Evolutionary conservation across 129 eudicot genomes (phyloP).

Genomic region (Chrysanthemum lavandulifolium): DNA sequence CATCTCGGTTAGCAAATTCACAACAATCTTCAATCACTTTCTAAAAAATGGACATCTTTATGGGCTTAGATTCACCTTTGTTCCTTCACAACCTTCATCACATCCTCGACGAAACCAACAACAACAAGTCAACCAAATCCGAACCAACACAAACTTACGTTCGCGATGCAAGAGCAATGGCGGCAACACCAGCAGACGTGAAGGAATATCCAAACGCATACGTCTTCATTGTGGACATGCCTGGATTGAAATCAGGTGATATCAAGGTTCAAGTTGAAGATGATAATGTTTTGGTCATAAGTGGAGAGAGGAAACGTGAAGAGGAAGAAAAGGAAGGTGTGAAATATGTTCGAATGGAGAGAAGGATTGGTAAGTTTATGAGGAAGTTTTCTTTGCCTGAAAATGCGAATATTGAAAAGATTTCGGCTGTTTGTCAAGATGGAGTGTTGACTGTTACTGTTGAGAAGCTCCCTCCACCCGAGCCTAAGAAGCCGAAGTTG

Average conservation of each 20-base stretch:
- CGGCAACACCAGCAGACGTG: constrained; percentile 1
- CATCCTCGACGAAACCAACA: no score
- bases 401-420: background rate
- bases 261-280: constrained; percentile 8
- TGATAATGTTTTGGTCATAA: constrained; percentile 4
- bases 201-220: constrained; percentile 3
- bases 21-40: no score
- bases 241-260: constrained; percentile 10
- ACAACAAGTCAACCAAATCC: no score
- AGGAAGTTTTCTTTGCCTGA: background rate
- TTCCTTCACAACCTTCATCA: no score
- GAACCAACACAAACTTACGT: no score
- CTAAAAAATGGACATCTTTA: no score
- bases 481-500: constrained; percentile 6
- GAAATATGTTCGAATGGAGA: background rate
- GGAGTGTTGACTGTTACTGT: no score
- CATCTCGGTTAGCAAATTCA: no score
- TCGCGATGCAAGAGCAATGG: no score
- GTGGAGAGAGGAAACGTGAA: constrained; percentile 1
- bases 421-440: no score
- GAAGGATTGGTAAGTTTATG: constrained; percentile 11
- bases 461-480: no score
- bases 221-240: constrained; percentile 4
- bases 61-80: no score
- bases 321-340: background rate